These are phyloP conservation scores for Claviceps quebecensis DNA, from an alignment of 2,329 filamentous ascomycete genomes.

Conservation along the genomic window DNA sequence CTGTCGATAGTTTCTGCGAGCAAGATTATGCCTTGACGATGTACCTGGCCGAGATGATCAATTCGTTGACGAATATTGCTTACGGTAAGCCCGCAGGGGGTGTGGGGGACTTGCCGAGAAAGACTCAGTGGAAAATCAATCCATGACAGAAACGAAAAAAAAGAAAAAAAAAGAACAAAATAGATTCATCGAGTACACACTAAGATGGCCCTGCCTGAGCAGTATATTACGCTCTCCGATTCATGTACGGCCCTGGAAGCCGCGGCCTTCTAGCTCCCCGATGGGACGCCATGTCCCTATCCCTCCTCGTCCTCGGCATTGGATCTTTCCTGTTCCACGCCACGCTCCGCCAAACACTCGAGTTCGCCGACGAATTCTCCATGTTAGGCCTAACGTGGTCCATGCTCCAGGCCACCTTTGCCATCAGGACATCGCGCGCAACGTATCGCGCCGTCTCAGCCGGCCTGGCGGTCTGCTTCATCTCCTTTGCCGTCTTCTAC, in stretches of 20 bases:
- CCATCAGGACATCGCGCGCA: slow-evolving; percentile 25
- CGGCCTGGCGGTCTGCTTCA: slow-evolving; percentile 25
- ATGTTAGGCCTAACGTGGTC: slow-evolving; percentile 41
- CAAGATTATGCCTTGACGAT: slow-evolving; percentile 35
- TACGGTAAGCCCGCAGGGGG: slow-evolving; percentile 22
- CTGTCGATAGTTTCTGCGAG: slow-evolving; percentile 20
- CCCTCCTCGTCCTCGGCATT: slow-evolving; percentile 27
- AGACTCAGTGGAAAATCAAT: background rate
- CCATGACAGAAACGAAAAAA: background rate
- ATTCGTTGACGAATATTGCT: slow-evolving; percentile 26
- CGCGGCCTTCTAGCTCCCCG: slow-evolving; percentile 17
- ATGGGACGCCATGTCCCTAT: slow-evolving; percentile 27
- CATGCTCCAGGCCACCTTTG: slow-evolving; percentile 35
- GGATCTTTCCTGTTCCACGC: slow-evolving; percentile 31
- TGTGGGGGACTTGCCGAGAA: slow-evolving; percentile 18
- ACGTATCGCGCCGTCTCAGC: slow-evolving; percentile 19
- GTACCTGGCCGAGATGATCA: slow-evolving; percentile 30
- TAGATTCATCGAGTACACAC: background rate
- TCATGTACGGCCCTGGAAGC: slow-evolving; percentile 20
- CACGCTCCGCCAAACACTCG: slow-evolving; percentile 26
- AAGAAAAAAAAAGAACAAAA: background rate
- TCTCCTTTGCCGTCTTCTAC: slow-evolving; percentile 28
- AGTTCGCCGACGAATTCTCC: slow-evolving; percentile 42
- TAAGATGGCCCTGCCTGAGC: background rate
- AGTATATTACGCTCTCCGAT: slow-evolving; percentile 29